Base-by-base conservation (phyloP, 23 red algal genomes). In the Gracilaria vermiculophylla region DNA sequence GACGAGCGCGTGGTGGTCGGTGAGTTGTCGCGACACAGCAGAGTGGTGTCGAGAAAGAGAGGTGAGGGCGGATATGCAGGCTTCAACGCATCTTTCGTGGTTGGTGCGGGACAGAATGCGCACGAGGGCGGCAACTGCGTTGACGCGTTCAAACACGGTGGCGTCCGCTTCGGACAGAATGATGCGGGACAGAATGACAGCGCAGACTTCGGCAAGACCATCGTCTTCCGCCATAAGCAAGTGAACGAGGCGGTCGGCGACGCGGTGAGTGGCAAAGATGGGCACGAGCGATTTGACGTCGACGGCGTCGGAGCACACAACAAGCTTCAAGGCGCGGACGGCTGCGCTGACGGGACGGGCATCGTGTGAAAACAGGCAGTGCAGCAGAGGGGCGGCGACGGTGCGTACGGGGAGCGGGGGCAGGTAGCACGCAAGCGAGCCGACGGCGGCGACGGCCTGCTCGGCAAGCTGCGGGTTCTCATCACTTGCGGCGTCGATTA, bases 61-160 rank as follows among this genome's bases (percentile, higher is more conserved):
- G 17, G 76, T 34, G 41, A 91, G 54, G 14, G 87, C 87, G 32
- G 35, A 47, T 14, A 91, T 33, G 27, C 57, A 66, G 3, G 87
- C 87, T 60, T 91, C 74, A 71, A 41, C 43, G 25, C 57, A 80
- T 54, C 60, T 52, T n/a, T 66, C 74, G 50, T 91, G 87, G 44
- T 54, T 53, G 19, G 87, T 73, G 17, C 57, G 57, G 51, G 44
- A 69, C 14, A 91, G 64, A 41, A 91, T 53, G n/a, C 39, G 52
- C 14, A 91, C 87, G 5, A 91, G 74, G 31, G 87, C 87, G 27
- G 87, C 28, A 58, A 91, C 60, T 21, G 76, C 87, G 17, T 74
- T 74, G 25, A 60, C 62, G 14, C 58, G 49, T 20, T 80, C 73
- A 69, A 69, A 81, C 20, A 69, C 76, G 14, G 56, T 39, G 34